Base-by-base conservation (phyloP, 1,284 basidiomycete genomes). In the Moesziomyces sp. region DNA sequence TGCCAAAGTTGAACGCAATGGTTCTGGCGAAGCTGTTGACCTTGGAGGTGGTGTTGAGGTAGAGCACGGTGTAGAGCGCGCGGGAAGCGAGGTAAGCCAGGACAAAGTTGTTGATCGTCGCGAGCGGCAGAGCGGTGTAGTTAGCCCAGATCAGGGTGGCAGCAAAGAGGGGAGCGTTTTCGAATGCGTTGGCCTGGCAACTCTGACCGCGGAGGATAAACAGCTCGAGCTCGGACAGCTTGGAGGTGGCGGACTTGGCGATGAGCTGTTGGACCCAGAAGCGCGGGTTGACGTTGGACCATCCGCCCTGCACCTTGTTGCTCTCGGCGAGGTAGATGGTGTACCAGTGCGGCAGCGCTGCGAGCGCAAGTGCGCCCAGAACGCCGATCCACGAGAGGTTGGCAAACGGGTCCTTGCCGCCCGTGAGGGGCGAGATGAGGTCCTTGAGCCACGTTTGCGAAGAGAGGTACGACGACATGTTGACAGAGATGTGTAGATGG, bases 251-350 rank as follows among this genome's bases (percentile, higher is more conserved):
- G 5, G 51, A 49, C 44, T 78, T 76, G 24, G 64, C 61, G 48
- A 70, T 66, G 26, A 80, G 63, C 13, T 52, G 46, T 3, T 43
- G 28, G 3, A 80, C 79, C 46, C 56, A 80, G 46, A 57, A 52
- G 14, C 79, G 68, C 1, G 79, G 79, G 60, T 79, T 80, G 33
- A 74, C 58, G 66, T 80, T 80, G 38, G 51, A 55, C 79, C 79
- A 80, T 18, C 79, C 79, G 13, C 77, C 77, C 40, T 79, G 69
- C 28, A 80, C 44, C 46, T 71, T 66, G 57, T 76, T 67, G 24
- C 50, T 48, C 38, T 78, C 52, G 49, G 71, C 66, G 19, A 76
- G 62, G 48, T 69, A 69, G 60, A 80, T 80, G 3, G 77, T 72
- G 54, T 77, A 79, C 79, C 79, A 79, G 58, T 79, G 77, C 3